Evolutionary conservation across 208 protist species (phyloP).

Genomic region (Trypanosoma melophagium): DNA sequence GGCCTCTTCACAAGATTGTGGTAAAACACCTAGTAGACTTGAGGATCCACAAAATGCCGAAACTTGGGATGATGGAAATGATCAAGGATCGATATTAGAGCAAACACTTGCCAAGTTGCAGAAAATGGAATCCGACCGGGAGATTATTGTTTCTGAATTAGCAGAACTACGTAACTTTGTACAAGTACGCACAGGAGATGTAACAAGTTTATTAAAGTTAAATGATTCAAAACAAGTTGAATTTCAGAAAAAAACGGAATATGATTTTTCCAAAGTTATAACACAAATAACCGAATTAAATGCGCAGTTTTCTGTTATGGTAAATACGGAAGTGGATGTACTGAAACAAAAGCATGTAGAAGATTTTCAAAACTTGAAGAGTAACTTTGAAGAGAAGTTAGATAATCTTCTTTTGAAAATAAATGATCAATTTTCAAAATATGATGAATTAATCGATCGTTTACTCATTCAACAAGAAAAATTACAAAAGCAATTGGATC

Average conservation of each 20-base stretch:
- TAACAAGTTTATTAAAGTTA: not conserved
- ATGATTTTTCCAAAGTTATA: not conserved
- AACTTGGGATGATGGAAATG: no score
- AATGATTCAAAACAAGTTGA: not conserved
- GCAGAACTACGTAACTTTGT: not conserved
- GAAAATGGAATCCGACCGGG: not conserved
- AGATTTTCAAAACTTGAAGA: not conserved
- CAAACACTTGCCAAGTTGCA: not conserved
- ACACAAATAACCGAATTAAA: not conserved
- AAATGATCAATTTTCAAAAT: not conserved
- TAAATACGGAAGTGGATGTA: not conserved
- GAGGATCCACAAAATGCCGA: no score
- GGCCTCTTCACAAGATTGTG: not conserved
- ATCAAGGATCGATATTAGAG: not conserved
- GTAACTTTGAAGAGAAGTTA: not conserved
- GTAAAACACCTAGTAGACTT: not conserved
- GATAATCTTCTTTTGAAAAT: conserved; percentile 2
- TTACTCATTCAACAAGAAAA: conserved; percentile 1
- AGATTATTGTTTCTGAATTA: not conserved
- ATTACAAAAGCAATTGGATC: not conserved
- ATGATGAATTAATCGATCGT: not conserved
- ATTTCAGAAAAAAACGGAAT: not conserved
- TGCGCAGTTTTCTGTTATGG: not conserved
- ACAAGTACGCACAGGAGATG: not conserved
- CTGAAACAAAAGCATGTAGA: not conserved